Evolutionary conservation across 305 asterid species (phyloP).

Genomic region (Fraxinus floribunda): DNA sequence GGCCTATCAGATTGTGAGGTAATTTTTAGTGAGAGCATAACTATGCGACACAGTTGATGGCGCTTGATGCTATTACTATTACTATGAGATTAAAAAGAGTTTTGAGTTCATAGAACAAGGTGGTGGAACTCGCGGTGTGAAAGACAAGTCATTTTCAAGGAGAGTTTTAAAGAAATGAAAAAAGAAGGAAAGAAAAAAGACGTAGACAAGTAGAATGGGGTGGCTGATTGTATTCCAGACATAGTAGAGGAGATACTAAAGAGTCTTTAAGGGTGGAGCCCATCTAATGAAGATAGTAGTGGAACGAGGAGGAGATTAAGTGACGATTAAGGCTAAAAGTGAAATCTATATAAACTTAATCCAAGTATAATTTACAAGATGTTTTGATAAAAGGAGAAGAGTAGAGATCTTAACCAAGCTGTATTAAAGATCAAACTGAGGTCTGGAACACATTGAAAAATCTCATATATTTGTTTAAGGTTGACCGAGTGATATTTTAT

Average conservation of each 20-base stretch:
- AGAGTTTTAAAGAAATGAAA: background rate
- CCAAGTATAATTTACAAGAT: background rate
- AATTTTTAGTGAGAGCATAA: background rate
- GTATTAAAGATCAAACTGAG: background rate
- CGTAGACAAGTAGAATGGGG: background rate
- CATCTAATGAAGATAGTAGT: background rate
- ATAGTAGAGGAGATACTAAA: background rate
- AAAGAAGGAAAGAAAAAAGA: background rate
- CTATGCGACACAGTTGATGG: background rate
- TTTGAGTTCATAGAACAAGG: background rate
- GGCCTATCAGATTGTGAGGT: background rate
- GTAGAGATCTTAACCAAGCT: background rate
- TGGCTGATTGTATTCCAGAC: background rate
- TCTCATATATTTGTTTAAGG: background rate
- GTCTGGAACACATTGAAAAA: background rate
- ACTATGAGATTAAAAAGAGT: background rate
- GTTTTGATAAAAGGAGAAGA: background rate
- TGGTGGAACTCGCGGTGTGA: background rate
- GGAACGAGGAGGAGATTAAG: background rate
- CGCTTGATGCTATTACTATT: background rate
- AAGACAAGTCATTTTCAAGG: background rate
- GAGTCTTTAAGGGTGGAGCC: background rate
- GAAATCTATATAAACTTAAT: background rate
- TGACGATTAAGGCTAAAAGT: background rate
- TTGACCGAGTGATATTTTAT: background rate